These are phyloP conservation scores for Epichloe baconii DNA, from an alignment of 2,329 filamentous ascomycete genomes.

Conservation along the genomic window DNA sequence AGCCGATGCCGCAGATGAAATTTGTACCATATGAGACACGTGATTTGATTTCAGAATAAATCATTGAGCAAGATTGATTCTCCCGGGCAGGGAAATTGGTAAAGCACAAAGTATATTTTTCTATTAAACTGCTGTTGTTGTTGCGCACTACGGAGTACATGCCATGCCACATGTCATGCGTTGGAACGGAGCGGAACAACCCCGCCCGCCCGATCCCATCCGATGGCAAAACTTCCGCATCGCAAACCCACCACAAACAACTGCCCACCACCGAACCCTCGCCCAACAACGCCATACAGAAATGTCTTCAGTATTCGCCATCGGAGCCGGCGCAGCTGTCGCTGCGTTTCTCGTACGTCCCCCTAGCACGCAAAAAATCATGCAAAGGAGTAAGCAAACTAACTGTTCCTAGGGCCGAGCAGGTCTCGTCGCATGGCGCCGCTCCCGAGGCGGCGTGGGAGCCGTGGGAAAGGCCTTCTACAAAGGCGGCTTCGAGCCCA, in stretches of 20 bases:
- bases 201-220: slow-evolving; percentile 10
- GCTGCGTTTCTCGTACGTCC: slow-evolving; percentile 36
- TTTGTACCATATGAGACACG: too few relatives aligned
- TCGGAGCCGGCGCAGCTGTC: slow-evolving; percentile 35
- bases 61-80: too few relatives aligned
- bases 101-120: too few relatives aligned
- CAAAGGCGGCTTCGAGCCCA: slow-evolving; percentile 94
- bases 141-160: background rate
- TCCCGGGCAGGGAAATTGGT: too few relatives aligned
- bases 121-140: background rate
- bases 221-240: slow-evolving; percentile 15
- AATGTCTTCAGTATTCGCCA: slow-evolving; percentile 32
- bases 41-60: too few relatives aligned
- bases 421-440: slow-evolving; percentile 75
- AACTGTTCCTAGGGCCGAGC: slow-evolving; percentile 61
- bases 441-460: slow-evolving; percentile 64
- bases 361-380: background rate
- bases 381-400: background rate
- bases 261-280: background rate
- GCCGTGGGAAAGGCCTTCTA: slow-evolving; percentile 86
- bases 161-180: too few relatives aligned
- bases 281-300: slow-evolving; percentile 4
- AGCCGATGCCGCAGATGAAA: too few relatives aligned
- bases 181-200: slow-evolving; percentile 11
- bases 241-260: background rate